These are phyloP conservation scores for Lachancea nothofagi DNA, from an alignment of 805 yeast species.

Conservation along the genomic window DNA sequence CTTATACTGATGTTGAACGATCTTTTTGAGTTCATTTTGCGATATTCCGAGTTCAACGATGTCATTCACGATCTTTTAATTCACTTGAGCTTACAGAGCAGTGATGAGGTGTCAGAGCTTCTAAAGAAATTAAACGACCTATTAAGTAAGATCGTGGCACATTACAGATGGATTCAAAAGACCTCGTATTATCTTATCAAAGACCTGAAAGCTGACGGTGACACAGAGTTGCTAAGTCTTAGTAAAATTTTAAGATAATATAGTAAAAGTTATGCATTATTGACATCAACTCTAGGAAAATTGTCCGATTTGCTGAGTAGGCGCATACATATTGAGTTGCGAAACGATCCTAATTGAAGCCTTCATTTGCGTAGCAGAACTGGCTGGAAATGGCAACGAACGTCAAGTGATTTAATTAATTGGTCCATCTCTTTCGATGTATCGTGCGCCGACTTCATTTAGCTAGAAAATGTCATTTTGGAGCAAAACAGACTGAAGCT, in stretches of 20 bases:
- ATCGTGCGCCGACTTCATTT: no score
- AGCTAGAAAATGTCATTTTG: no score
- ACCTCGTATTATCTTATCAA: constrained; percentile 39
- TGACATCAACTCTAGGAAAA: not conserved
- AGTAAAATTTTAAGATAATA: constrained; percentile 34
- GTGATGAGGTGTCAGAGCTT: constrained; percentile 23
- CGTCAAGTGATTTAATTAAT: no score
- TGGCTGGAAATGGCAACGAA: no score
- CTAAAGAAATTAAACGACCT: constrained; percentile 34
- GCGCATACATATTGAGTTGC: no score
- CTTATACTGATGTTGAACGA: constrained; percentile 35
- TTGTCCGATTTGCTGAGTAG: no score
- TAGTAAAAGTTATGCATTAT: not conserved
- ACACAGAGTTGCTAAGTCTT: constrained; percentile 43
- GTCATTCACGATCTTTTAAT: constrained; percentile 33
- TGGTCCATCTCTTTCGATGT: no score
- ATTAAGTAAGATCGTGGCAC: constrained; percentile 37
- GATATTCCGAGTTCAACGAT: constrained; percentile 36
- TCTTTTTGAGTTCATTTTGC: constrained; percentile 37
- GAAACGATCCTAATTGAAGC: no score
- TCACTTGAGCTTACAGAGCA: constrained; percentile 25
- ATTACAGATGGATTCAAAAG: constrained; percentile 42
- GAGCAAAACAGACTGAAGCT: no score
- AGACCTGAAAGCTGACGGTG: constrained; percentile 51
- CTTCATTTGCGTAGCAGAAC: no score